Percentiles rank a stretch among this genome's conserved stretches.
phyloP scores from a whole-genome alignment of 2,329 filamentous ascomycete species.

The Thielaviopsis punctulata region DNA sequence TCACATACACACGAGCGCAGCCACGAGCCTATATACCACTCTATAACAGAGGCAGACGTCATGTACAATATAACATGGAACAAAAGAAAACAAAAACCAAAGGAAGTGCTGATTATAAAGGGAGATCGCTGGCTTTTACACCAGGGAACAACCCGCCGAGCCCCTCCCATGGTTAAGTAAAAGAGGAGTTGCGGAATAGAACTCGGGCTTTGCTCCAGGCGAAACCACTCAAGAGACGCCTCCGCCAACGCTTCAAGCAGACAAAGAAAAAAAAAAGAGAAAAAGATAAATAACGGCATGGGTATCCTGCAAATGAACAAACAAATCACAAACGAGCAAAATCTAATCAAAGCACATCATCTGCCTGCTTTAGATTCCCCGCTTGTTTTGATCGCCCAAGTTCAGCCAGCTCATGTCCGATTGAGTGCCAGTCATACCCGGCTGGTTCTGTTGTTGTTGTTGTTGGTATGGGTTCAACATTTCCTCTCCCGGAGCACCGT shows the following conservation, averaged over 20 bases:
- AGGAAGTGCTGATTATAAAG: neutral
- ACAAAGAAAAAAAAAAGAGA: neutral
- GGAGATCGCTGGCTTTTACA: neutral
- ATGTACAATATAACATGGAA: neutral
- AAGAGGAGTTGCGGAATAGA: neutral
- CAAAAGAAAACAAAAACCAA: neutral
- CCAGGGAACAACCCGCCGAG: neutral
- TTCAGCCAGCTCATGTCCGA: slow-evolving; percentile 72
- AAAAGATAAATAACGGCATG: neutral
- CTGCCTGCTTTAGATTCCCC: slow-evolving; percentile 3
- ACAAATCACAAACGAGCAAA: neutral
- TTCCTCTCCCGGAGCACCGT: slow-evolving; percentile 17
- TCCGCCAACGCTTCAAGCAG: neutral
- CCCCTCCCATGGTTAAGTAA: neutral
- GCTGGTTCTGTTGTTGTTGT: slow-evolving; percentile 24
- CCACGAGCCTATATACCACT: neutral
- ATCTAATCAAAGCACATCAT: neutral
- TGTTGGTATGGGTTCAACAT: neutral
- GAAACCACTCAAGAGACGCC: neutral
- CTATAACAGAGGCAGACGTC: neutral
- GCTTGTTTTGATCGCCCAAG: slow-evolving; percentile 31
- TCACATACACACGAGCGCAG: neutral
- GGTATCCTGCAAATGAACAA: slow-evolving; percentile 3
- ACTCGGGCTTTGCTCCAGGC: neutral
- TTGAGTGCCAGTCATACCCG: slow-evolving; percentile 29